Evolutionary conservation across 805 yeast species (phyloP).

Genomic region (Barnettozyma sucrosica): DNA sequence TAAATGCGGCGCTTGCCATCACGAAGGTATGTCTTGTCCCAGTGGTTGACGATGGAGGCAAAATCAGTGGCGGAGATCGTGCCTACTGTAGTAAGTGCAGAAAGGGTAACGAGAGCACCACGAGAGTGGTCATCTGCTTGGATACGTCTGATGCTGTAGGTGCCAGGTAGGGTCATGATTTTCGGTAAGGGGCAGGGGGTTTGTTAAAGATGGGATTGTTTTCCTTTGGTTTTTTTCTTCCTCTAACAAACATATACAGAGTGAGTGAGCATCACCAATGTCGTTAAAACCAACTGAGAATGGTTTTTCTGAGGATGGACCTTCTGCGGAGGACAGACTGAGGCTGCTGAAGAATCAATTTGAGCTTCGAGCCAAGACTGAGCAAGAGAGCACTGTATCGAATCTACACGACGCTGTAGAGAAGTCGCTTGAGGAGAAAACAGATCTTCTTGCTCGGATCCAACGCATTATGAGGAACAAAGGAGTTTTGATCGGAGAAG

Average conservation of each 20-base stretch:
- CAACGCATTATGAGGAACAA: background rate
- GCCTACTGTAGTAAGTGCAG: slow-evolving; percentile 80
- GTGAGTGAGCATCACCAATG: background rate
- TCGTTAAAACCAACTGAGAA: background rate
- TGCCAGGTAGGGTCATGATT: slow-evolving; percentile 39
- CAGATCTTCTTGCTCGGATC: background rate
- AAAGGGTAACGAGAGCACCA: slow-evolving; percentile 58
- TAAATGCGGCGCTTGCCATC: slow-evolving; percentile 36
- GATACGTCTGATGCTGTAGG: slow-evolving; percentile 60
- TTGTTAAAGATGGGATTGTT: background rate
- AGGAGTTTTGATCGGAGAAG: background rate
- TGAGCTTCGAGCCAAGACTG: background rate
- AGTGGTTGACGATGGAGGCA: slow-evolving; percentile 44
- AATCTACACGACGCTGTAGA: background rate
- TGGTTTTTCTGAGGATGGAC: background rate
- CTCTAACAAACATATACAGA: background rate
- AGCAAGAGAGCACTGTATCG: background rate
- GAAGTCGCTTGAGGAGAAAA: background rate
- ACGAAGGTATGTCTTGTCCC: slow-evolving; percentile 40
- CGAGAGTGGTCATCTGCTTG: slow-evolving; percentile 49
- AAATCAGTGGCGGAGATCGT: slow-evolving; percentile 49
- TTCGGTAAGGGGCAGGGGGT: background rate
- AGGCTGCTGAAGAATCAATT: background rate
- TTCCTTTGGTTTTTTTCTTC: background rate
- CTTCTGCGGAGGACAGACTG: background rate